These are phyloP conservation scores for Stentor roeselii DNA, from an alignment of 73 alveolate genomes.

Conservation along the genomic window DNA sequence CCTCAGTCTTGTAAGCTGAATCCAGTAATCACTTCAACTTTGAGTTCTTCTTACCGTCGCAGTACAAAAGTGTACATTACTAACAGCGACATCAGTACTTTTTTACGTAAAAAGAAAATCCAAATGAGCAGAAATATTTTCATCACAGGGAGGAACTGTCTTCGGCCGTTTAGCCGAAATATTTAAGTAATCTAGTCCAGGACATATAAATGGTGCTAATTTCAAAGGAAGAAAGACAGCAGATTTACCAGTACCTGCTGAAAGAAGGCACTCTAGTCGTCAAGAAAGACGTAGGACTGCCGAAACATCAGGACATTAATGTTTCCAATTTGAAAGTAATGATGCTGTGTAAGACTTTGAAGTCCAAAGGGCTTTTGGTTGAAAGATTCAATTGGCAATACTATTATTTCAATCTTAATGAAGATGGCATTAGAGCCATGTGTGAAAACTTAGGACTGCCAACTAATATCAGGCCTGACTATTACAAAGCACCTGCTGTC, in stretches of 20 bases:
- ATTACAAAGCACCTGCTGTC: constrained; percentile 49
- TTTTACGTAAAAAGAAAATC: no score
- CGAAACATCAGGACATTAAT: constrained; percentile 68
- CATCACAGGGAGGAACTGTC: no score
- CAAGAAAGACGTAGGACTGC: constrained; percentile 72
- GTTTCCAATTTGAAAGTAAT: constrained; percentile 78
- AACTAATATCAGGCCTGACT: constrained; percentile 72
- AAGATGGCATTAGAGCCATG: constrained; percentile 74
- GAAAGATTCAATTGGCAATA: constrained; percentile 87
- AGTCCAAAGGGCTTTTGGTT: constrained; percentile 63
- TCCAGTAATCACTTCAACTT: no score
- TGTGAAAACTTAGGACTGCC: constrained; percentile 83
- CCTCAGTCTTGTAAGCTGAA: no score
- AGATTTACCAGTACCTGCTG: constrained; percentile 69
- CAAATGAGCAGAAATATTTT: no score
- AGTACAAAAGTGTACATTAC: no score
- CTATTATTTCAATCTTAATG: constrained; percentile 79
- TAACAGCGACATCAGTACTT: no score
- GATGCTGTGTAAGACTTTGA: constrained; percentile 73
- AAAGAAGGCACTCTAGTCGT: constrained; percentile 84
- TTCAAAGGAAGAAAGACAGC: constrained; percentile 73
- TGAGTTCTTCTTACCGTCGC: no score
- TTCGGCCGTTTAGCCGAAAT: no score
- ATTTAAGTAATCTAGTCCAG: no score
- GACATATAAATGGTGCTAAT: constrained; percentile 90